Evolutionary conservation across 371 early-diverging fungal species (phyloP), one percentile per base, ranked within the genome.

Genomic region (Umbelopsis sp.): DNA sequence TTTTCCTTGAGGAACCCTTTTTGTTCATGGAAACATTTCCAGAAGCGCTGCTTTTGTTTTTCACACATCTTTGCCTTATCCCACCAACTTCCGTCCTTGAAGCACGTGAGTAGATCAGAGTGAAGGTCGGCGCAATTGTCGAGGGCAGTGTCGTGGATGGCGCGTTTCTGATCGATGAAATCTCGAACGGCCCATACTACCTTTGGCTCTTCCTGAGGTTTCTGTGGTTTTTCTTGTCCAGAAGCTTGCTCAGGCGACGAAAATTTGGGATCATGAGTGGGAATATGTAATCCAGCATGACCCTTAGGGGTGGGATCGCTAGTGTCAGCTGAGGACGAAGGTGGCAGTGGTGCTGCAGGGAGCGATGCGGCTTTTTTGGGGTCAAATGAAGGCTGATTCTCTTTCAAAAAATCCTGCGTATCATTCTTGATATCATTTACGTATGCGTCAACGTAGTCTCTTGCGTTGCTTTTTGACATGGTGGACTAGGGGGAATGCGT

Each of bases 11-110:
- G 69, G 38, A 83, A 80, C 57, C 82, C 85, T 77, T 79, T 86
- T 70, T 86, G 86, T 46, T 78, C 52, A 8, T 79, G 76, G 57
- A 75, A 86, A 63, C 88, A 88, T 18, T 72, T 70, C 80, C 85
- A 84, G 65, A 88, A 82, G 52, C 65, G 74, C 44, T 84, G 82
- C 51, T 86, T 86, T 69, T 85, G 85, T 57, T 81, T 80, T 74
- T 86, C 84, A 67, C 88, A 88, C 87, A 88, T 84, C 29, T 79
- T 81, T 1, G 87, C 87, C 53, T 85, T 86, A 50, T 88, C 88
- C 87, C 86, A 86, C 87, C 86, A 86, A 10, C 86, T 81, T 7
- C 88, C 88, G 32, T 84, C 68, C 51, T 79, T 74, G n/a, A 88
- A 80, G 63, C 88, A 88, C 16, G 74, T 77, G 50, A 83, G 65